Conservation (phyloP, 163 green algal species). For the Scenedesmus sp. region DNA sequence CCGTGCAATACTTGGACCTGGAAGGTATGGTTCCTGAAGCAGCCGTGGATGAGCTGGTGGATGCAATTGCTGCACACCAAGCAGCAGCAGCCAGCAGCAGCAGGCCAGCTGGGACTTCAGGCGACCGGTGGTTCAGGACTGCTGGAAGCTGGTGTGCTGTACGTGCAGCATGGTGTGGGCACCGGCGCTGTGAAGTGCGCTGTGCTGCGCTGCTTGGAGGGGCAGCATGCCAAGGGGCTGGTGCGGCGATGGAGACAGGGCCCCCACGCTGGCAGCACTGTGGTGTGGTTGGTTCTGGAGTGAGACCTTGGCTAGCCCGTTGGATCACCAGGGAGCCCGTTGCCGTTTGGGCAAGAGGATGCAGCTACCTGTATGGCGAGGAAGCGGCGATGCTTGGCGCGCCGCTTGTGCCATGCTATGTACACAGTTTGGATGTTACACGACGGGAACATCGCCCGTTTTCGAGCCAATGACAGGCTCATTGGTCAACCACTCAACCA, state of each 20-base stretch:
- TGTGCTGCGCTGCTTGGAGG: constrained; percentile 15
- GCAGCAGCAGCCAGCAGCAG: background rate
- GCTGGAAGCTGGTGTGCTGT: constrained; percentile 27
- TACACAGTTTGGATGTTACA: too few species aligned
- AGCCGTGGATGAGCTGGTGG: constrained; percentile 23
- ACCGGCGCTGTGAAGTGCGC: constrained; percentile 32
- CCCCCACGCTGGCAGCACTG: background rate
- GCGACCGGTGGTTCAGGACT: background rate
- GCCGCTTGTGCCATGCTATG: too few species aligned
- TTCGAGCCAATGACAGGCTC: too few species aligned
- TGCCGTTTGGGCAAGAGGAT: too few species aligned
- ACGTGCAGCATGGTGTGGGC: constrained; percentile 17
- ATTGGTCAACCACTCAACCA: too few species aligned
- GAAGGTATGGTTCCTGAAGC: constrained; percentile 28
- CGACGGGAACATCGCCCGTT: too few species aligned
- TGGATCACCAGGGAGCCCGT: too few species aligned
- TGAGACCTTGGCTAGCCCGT: background rate
- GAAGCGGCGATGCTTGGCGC: too few species aligned
- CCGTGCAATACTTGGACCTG: constrained; percentile 6
- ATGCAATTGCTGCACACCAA: constrained; percentile 27
- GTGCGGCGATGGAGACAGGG: background rate
- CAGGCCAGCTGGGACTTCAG: background rate
- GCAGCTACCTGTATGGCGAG: too few species aligned
- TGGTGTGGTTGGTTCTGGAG: background rate
- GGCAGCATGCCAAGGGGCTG: background rate